Evolutionary conservation across 1,284 basidiomycete genomes (phyloP).

Genomic region (Trametes pubescens): DNA sequence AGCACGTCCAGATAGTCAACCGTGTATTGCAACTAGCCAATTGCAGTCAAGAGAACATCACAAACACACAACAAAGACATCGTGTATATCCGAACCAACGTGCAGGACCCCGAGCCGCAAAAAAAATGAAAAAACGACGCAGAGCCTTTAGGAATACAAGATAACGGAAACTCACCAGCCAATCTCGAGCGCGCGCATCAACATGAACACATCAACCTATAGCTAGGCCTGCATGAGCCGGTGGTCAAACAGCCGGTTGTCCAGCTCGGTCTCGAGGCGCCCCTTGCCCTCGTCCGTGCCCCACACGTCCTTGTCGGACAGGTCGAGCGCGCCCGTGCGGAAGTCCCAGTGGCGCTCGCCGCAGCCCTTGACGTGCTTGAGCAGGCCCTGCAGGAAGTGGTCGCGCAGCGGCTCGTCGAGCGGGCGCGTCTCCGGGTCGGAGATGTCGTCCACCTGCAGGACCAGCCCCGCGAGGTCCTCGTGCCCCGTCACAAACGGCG

Average conservation of each 20-base stretch:
- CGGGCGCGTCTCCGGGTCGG: slow-evolving; percentile 34
- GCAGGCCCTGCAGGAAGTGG: slow-evolving; percentile 38
- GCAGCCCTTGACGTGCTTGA: slow-evolving; percentile 36
- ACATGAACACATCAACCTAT: not conserved
- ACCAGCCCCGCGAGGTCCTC: slow-evolving; percentile 28
- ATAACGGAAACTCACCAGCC: no score
- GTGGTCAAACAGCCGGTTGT: slow-evolving; percentile 27
- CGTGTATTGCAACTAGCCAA: no score
- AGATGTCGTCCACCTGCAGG: slow-evolving; percentile 37
- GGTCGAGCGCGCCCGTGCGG: slow-evolving; percentile 25
- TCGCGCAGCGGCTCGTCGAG: slow-evolving; percentile 38
- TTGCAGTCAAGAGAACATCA: no score
- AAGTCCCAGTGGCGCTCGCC: slow-evolving; percentile 34
- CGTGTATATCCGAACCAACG: no score
- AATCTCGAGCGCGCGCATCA: no score
- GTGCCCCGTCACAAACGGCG: slow-evolving; percentile 31
- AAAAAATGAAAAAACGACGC: not conserved
- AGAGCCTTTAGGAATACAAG: no score
- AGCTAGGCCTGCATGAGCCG: slow-evolving; percentile 15
- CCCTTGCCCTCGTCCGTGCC: slow-evolving; percentile 32
- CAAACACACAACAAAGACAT: not conserved
- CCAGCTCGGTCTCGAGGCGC: slow-evolving; percentile 34
- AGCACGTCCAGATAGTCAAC: no score
- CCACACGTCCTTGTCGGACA: slow-evolving; percentile 33
- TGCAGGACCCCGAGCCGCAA: no score